Evolutionary conservation across 805 yeast species (phyloP).

Genomic region (Suhomyces sp.): DNA sequence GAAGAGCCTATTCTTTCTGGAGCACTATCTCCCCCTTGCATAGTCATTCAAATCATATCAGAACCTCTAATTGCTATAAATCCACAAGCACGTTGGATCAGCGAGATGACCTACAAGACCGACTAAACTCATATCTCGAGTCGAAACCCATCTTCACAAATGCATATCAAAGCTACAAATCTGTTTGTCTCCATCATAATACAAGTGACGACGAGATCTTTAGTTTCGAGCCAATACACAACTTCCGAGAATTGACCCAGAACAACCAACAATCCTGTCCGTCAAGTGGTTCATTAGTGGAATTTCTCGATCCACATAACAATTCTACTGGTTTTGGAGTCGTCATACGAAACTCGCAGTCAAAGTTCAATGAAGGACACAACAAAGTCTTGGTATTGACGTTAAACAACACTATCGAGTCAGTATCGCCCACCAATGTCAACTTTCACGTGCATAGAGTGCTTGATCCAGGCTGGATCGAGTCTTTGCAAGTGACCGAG

Average conservation of each 20-base stretch:
- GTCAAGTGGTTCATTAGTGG: slow-evolving; percentile 39
- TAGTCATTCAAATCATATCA: not conserved
- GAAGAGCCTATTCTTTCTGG: not conserved
- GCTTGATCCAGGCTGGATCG: slow-evolving; percentile 19
- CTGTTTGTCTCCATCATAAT: not conserved
- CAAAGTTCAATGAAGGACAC: slow-evolving; percentile 32
- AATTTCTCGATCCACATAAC: slow-evolving; percentile 21
- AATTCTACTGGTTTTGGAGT: slow-evolving; percentile 29
- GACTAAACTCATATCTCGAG: slow-evolving; percentile 5
- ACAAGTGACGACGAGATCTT: not conserved
- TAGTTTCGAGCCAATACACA: slow-evolving; percentile 4
- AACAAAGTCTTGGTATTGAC: slow-evolving; percentile 34
- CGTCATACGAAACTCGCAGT: slow-evolving; percentile 29
- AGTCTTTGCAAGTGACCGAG: slow-evolving; percentile 14
- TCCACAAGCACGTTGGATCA: slow-evolving; percentile 1
- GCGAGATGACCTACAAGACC: slow-evolving; percentile 7
- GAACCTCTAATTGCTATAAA: not conserved
- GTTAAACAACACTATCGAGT: slow-evolving; percentile 25
- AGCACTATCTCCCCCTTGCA: not conserved
- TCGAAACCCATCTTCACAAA: slow-evolving; percentile 4
- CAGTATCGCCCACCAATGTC: slow-evolving; percentile 27
- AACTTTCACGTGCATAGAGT: slow-evolving; percentile 29
- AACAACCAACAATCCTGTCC: slow-evolving; percentile 18
- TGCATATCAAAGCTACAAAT: slow-evolving; percentile 5
- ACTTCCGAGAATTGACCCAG: slow-evolving; percentile 13